These are phyloP conservation scores for Sphagnurus paluster DNA, from an alignment of 1,284 basidiomycete genomes.

Conservation along the genomic window DNA sequence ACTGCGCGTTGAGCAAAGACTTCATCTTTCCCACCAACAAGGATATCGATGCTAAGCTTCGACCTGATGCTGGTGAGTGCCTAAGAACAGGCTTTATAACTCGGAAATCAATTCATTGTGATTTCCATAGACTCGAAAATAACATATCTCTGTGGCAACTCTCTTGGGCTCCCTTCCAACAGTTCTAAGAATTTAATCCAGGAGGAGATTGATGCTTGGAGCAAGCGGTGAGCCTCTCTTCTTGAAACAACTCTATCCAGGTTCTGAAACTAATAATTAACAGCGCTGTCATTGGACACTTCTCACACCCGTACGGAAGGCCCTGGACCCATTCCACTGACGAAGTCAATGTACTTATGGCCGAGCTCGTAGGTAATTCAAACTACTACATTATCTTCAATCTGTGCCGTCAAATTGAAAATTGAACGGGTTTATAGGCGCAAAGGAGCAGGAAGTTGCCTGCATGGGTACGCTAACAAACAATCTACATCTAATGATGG, in stretches of 20 bases:
- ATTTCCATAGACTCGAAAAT: conserved; percentile 54
- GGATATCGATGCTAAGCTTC: too few relatives aligned
- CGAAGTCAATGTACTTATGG: conserved; percentile 73
- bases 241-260: conserved; percentile 8
- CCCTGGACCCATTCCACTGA: conserved; percentile 87
- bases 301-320: conserved; percentile 80
- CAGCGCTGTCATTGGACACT: conserved; percentile 92
- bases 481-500: conserved; percentile 94
- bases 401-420: too few relatives aligned
- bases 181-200: conserved; percentile 71
- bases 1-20: too few relatives aligned
- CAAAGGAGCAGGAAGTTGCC: conserved; percentile 85
- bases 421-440: conserved; percentile 54
- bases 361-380: conserved; percentile 82
- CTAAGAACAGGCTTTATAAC: too few relatives aligned
- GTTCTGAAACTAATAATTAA: too few relatives aligned
- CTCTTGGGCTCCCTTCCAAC: conserved; percentile 83
- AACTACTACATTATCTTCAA: too few relatives aligned
- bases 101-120: too few relatives aligned
- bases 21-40: too few relatives aligned
- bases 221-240: conserved; percentile 56
- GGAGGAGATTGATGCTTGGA: conserved; percentile 92
- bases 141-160: conserved; percentile 96
- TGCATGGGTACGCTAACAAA: conserved; percentile 94
- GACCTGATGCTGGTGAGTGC: too few relatives aligned